Percentiles rank a stretch among this genome's conserved stretches.
Evolutionary conservation across 2,329 filamentous ascomycete genomes (phyloP).

Genomic region (Colletotrichum truncatum): DNA sequence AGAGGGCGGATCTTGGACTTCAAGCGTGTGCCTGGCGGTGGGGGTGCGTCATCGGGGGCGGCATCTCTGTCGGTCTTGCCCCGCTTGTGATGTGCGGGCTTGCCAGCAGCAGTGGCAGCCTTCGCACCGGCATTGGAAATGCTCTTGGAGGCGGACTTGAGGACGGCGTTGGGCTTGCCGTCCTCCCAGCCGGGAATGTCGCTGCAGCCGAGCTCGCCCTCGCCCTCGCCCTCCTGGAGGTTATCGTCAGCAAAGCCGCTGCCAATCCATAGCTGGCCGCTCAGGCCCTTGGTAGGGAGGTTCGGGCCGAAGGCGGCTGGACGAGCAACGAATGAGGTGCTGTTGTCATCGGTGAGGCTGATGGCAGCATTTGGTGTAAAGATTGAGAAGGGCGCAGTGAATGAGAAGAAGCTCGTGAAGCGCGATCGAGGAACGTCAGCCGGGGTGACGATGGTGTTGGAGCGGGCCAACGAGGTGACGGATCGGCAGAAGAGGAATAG

Average conservation of each 20-base stretch:
- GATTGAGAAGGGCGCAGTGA: conserved; percentile 81
- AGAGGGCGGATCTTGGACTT: conserved; percentile 36
- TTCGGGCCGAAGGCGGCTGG: conserved; percentile 92
- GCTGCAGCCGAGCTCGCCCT: conserved; percentile 92
- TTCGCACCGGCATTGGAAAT: conserved; percentile 36
- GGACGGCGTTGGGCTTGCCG: conserved; percentile 56
- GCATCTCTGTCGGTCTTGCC: conserved; percentile 41
- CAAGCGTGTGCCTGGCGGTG: conserved; percentile 34
- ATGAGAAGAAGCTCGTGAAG: conserved; percentile 71
- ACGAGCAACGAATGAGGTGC: conserved; percentile 92
- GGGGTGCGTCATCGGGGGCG: conserved; percentile 38
- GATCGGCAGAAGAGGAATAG: conserved; percentile 65
- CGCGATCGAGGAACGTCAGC: conserved; percentile 47
- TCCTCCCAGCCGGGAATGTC: conserved; percentile 91
- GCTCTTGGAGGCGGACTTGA: conserved; percentile 49
- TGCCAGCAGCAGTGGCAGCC: conserved; percentile 36
- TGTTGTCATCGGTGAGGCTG: conserved; percentile 96
- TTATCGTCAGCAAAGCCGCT: conserved; percentile 88
- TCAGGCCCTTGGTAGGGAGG: conserved; percentile 79
- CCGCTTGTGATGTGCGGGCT: conserved; percentile 46
- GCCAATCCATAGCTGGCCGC: conserved; percentile 92
- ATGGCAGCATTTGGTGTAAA: conserved; percentile 97
- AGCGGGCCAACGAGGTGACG: conserved; percentile 49
- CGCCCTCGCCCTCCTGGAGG: conserved; percentile 68
- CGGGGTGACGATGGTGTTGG: conserved; percentile 17